phyloP scores from a whole-genome alignment of 164 flowering plant genomes.

The Berberis thunbergii region DNA sequence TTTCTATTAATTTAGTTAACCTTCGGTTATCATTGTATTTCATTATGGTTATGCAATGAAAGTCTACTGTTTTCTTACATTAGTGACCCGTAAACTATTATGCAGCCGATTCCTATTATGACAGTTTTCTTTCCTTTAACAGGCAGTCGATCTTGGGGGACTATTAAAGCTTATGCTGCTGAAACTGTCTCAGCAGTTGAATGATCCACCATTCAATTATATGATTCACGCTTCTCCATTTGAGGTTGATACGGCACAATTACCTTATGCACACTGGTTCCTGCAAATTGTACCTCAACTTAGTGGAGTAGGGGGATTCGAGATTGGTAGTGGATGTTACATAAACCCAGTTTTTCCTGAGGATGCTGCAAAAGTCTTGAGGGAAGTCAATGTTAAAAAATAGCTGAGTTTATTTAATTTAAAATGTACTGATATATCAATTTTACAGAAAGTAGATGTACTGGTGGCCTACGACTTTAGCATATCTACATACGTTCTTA shows the following conservation, averaged over 20 bases:
- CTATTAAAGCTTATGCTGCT: slow-evolving; percentile 60
- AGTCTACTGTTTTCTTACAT: too few species aligned
- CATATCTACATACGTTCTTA: too few species aligned
- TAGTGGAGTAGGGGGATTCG: slow-evolving; percentile 63
- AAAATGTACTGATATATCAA: too few species aligned
- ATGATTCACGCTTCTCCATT: slow-evolving; percentile 85
- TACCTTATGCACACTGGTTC: slow-evolving; percentile 65
- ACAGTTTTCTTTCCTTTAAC: slow-evolving; percentile 6
- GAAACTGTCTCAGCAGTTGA: slow-evolving; percentile 68
- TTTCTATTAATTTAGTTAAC: too few species aligned
- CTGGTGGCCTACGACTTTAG: too few species aligned
- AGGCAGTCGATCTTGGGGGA: slow-evolving; percentile 82
- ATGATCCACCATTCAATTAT: slow-evolving; percentile 83
- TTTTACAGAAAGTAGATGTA: too few species aligned
- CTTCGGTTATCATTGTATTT: too few species aligned
- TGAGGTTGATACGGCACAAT: slow-evolving; percentile 16
- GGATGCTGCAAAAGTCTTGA: slow-evolving; percentile 77
- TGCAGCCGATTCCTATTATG: not conserved
- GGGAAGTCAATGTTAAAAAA: slow-evolving; percentile 39
- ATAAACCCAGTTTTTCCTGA: slow-evolving; percentile 94
- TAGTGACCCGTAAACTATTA: not conserved
- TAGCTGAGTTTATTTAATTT: too few species aligned
- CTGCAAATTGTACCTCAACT: slow-evolving; percentile 85
- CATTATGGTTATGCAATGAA: too few species aligned
- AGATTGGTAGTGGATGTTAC: slow-evolving; percentile 79